Evolutionary conservation across 2,329 filamentous ascomycete genomes (phyloP), one percentile per base, ranked within the genome.

Genomic region (Hypocreales sp.): DNA sequence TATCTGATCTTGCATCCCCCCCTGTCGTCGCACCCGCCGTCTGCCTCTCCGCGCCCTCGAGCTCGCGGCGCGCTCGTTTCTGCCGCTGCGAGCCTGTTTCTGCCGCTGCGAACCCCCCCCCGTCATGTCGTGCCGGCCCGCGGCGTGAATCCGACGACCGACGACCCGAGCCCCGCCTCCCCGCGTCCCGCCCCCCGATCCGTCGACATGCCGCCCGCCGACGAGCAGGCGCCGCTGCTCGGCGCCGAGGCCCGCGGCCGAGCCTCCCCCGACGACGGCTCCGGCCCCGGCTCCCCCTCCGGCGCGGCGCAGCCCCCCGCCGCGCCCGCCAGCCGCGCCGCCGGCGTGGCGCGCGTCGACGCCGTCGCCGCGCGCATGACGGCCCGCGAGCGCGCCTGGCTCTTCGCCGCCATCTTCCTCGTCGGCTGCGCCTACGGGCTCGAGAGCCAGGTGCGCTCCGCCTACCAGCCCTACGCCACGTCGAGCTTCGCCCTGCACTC

Each of bases 341-440:
- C 45, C 2, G 67, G 67, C 40, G 67, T 72, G 18, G 55, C 49
- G 14, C 61, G 66, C 4, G 61, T 70, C 33, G 63, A 66, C 25
- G 53, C 56, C 14, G 50, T 68, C 9, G 54, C 60, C 0, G 47
- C 51, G 4, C 54, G 60, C 22, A 53, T 72, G 12, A 60, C 56
- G 0, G 32, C 45, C 1, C 32, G 42, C 4, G 60, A 72, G 36
- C 60, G 65, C 2, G 39, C 60, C 10, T 53, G 57, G 33, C 53
- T 75, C 25, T 72, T 73, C 37, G 39, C 60, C 17, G 58, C 64
- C 15, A 58, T 74, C 29, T 74, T 75, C 40, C 39, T 75, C 13
- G 54, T 73, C 25, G 62, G 67, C 3, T 76, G 71, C 40, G 65
- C 64, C 5, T 74, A 73, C 38, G 65, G 66, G 0, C 49, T 73